Base-by-base conservation (phyloP, 495 filamentous ascomycete species). In the Opeltia flavorubescens region DNA sequence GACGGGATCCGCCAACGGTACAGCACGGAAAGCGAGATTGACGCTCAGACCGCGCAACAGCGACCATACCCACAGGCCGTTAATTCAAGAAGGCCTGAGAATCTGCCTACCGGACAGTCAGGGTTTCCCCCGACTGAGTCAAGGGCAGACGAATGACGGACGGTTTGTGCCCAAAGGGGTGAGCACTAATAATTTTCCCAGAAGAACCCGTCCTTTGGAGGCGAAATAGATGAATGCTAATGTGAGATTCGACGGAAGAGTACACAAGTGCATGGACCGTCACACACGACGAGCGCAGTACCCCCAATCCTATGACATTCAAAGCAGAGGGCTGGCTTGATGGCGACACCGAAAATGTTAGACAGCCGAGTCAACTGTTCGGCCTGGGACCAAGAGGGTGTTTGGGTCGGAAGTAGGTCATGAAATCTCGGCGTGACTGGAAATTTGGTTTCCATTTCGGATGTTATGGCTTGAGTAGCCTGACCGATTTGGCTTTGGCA, bases 21-120 rank as follows among this genome's bases (percentile, higher is more conserved):
- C 33, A 12, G 8, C 2, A 30, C 36, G 6, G 51, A 46, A 18
- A 36, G 41, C 15, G 43, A 45, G 6, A 46, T 65, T 23, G 51
- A 51, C 15, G 58, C 55, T 3, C 41, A 24, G 2, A 42, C 55
- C 47, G 60, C 60, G 21, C 58, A 50, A 5, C 49, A 61, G 3
- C 60, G 76, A 17, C 55, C 56, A 11, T 80, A 78, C 49, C 65
- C 80, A 54, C 62, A 67, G 34, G 77, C 77, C 6, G 61, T 71
- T 11, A n/a, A 65, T 81, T 20, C 59, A 72, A 25, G 77, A 82
- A 54, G 64, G 61, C 4, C 58, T 82, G 9, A 63, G 77, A 9
- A 54, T 78, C 46, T 73, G 61, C 60, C 72, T 72, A 57, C 69
- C 71, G 60, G 72, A 54, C 18, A 39, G 56, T 6, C 59, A 63